A percentile compares a stretch with the other conserved stretches of the same genome.
Evolutionary conservation across 2,329 filamentous ascomycete genomes (phyloP).

Genomic region (Colletotrichum acutatum): DNA sequence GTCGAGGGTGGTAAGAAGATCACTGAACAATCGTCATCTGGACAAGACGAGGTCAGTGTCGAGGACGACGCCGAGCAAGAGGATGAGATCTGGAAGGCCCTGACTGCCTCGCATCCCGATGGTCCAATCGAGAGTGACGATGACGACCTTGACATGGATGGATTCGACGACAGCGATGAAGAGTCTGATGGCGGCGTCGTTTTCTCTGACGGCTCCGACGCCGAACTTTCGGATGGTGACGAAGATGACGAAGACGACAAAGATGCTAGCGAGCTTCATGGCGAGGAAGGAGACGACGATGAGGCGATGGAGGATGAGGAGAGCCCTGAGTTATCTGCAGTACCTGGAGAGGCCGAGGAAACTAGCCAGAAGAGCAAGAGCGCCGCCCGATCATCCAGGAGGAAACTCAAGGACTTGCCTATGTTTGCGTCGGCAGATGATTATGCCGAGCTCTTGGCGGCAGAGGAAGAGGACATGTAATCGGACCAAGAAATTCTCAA

Average conservation of each 20-base stretch:
- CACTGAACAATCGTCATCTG: conserved; percentile 56
- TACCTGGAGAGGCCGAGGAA: conserved; percentile 30
- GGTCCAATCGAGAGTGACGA: conserved; percentile 74
- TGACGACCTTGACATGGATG: conserved; percentile 61
- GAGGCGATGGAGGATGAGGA: conserved; percentile 43
- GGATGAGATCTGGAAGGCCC: conserved; percentile 91
- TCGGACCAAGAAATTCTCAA: not conserved
- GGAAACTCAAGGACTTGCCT: conserved; percentile 88
- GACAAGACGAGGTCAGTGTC: conserved; percentile 52
- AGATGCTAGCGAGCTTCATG: conserved; percentile 49
- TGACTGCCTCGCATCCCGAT: conserved; percentile 84
- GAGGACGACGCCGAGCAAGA: conserved; percentile 70
- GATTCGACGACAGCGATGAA: conserved; percentile 56
- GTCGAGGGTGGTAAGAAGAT: conserved; percentile 66
- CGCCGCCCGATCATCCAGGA: conserved; percentile 71
- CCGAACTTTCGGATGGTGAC: conserved; percentile 59
- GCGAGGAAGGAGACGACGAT: conserved; percentile 68
- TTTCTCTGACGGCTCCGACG: conserved; percentile 50
- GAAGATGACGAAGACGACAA: conserved; percentile 49
- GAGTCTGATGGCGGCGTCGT: conserved; percentile 25
- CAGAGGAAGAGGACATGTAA: conserved; percentile 73
- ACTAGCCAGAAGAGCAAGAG: conserved; percentile 53
- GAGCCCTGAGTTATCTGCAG: not conserved
- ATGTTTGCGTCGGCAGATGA: conserved; percentile 95
- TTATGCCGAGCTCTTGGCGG: conserved; percentile 85